Conservation (phyloP, 306 rosid species). For the Pachyrhizus erosus region DNA sequence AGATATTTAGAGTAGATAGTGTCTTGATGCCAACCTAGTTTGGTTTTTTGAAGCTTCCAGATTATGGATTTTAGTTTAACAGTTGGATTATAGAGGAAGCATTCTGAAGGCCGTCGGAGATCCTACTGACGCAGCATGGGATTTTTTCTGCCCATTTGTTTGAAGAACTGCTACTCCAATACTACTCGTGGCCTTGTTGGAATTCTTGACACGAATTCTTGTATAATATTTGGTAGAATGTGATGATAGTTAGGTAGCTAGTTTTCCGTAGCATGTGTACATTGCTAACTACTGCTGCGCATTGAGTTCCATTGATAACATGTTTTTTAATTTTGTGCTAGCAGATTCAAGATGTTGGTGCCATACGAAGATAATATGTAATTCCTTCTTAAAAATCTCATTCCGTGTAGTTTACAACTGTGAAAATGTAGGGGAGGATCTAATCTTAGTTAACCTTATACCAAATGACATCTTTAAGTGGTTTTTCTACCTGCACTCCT, state of each 20-base stretch:
- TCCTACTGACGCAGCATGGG: constrained; percentile 43
- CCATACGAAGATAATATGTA: constrained; percentile 56
- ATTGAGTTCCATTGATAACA: constrained; percentile 48
- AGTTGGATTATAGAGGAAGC: constrained; percentile 32
- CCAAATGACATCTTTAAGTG: not conserved
- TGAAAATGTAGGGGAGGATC: not conserved
- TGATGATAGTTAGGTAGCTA: constrained; percentile 57
- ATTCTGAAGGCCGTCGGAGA: constrained; percentile 36
- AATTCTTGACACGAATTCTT: constrained; percentile 49
- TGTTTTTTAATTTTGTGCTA: constrained; percentile 53
- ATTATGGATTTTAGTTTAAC: constrained; percentile 17
- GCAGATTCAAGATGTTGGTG: constrained; percentile 75
- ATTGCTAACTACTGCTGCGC: constrained; percentile 75
- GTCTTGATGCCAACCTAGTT: constrained; percentile 31
- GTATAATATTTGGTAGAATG: constrained; percentile 73
- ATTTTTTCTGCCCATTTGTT: constrained; percentile 30
- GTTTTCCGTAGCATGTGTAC: constrained; percentile 66
- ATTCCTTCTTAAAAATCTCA: constrained; percentile 48
- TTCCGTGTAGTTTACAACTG: constrained; percentile 33
- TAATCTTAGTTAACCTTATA: not conserved
- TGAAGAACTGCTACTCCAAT: constrained; percentile 9
- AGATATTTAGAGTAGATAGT: constrained; percentile 47
- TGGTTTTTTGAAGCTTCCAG: constrained; percentile 39
- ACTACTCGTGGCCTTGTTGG: constrained; percentile 13
- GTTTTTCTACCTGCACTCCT: not conserved